Conservation (phyloP, 2,329 filamentous ascomycete genomes). For the Elsinoe perseae region DNA sequence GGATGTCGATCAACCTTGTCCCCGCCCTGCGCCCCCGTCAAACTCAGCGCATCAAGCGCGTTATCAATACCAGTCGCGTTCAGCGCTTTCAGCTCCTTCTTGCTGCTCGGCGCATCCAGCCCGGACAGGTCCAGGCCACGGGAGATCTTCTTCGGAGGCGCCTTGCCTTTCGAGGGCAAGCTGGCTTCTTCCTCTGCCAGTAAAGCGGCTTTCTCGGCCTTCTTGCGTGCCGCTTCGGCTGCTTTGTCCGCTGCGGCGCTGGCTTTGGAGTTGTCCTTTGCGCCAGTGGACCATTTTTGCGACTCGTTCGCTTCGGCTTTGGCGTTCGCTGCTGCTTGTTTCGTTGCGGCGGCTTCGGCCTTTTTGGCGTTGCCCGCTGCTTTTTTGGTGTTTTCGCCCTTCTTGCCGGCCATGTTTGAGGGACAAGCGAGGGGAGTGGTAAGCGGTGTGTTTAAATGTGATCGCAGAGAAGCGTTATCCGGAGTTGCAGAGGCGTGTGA, state of each 20-base stretch:
- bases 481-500: background rate
- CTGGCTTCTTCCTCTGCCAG: slow-evolving; percentile 73
- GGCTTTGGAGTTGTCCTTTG: slow-evolving; percentile 80
- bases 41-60: slow-evolving; percentile 75
- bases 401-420: slow-evolving; percentile 61
- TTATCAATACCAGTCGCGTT: slow-evolving; percentile 89
- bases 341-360: slow-evolving; percentile 75
- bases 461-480: too few relatives aligned
- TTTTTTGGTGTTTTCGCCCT: slow-evolving; percentile 79
- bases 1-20: slow-evolving; percentile 81
- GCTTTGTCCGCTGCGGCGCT: slow-evolving; percentile 79
- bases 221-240: slow-evolving; percentile 74
- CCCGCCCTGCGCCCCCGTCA: slow-evolving; percentile 46
- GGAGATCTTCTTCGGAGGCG: slow-evolving; percentile 45
- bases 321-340: slow-evolving; percentile 62
- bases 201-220: slow-evolving; percentile 81
- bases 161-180: slow-evolving; percentile 57
- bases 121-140: slow-evolving; percentile 67
- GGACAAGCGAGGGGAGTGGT: background rate
- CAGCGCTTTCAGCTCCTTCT: slow-evolving; percentile 51
- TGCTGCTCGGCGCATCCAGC: slow-evolving; percentile 52
- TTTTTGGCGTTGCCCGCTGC: slow-evolving; percentile 83
- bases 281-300: slow-evolving; percentile 73
- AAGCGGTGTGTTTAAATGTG: background rate
- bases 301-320: slow-evolving; percentile 62